Evolutionary conservation across 2,329 filamentous ascomycete species (phyloP), one percentile per base, ranked within the genome.

Genomic region (Venturia aucupariae): DNA sequence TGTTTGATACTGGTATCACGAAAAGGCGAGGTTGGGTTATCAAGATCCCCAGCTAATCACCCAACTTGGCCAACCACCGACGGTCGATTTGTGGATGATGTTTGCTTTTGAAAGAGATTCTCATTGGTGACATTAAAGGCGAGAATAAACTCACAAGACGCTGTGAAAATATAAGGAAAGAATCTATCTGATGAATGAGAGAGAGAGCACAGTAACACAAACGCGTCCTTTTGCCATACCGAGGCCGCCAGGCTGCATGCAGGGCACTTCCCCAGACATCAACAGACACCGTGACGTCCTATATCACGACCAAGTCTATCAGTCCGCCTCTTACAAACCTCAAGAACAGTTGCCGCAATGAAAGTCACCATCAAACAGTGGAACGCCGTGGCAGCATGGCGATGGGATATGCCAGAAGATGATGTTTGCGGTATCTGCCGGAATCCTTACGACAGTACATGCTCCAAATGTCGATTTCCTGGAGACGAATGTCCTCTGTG

Each of bases 371-470:
- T 97, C 77, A 90, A 88, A 72, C 85, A 90, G 74, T 97, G 93
- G 91, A 89, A 94, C 72, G 90, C 92, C 4, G 91, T 99, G 67
- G 94, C 94, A 22, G 93, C 92, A 64, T 99, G 94, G 94, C 87
- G 90, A 68, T 99, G 94, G 94, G 90, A 97, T 75, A 90, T 97
- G 72, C 92, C 93, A 30, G 92, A 96, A 71, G 93, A 97, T 78
- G 93, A 99, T 74, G 92, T 97, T 67, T 99, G 94, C 71, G 94
- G 94, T 71, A 99, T 99, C 78, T 99, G 94, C 78, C 93, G 96
- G 74, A 92, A 96, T 67, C 90, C 96, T 72, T 99, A 97, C 74
- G 94, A 99, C 75, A 93, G 92, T 66, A 97, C 94, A 32, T 99
- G 94, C 80, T 92, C 94, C 59, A 95, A 92, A 64, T 99, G 94